Conservation (phyloP, 2,329 filamentous ascomycete genomes). For the Lasiodiplodia theobromae region DNA sequence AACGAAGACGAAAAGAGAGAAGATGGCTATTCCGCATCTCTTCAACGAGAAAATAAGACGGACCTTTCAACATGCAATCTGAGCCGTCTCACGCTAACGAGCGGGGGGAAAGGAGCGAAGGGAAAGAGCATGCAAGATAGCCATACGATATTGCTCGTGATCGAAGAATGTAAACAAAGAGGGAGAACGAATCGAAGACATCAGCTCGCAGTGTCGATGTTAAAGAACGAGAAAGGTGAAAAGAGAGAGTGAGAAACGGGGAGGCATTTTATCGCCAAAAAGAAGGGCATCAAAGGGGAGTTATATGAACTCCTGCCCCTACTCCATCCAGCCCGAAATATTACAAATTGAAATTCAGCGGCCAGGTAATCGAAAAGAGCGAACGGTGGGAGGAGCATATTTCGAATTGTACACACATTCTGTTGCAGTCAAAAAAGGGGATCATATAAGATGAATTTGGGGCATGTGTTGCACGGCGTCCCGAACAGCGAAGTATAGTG, state of each 20-base stretch:
- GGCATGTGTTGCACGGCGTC: constrained; percentile 1
- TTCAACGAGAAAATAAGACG: no score
- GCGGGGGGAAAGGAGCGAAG: neutral
- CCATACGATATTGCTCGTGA: neutral
- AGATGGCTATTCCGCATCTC: no score
- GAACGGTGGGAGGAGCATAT: neutral
- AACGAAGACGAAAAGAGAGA: no score
- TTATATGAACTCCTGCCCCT: no score
- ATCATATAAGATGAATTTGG: neutral
- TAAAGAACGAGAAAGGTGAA: neutral
- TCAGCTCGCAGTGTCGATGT: neutral
- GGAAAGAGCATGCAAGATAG: neutral
- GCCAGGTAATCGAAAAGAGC: neutral
- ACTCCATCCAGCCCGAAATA: no score
- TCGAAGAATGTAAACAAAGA: neutral
- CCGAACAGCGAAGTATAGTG: neutral
- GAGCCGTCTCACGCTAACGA: neutral
- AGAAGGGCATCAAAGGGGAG: neutral
- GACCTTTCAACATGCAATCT: neutral
- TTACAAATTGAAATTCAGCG: neutral
- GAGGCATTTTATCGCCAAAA: no score
- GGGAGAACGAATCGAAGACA: neutral
- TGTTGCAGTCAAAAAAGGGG: neutral
- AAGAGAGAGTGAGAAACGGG: no score
- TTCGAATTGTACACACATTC: neutral